These are phyloP conservation scores for Ophiostoma pallidulum DNA, from an alignment of 2,329 filamentous ascomycete species.

Conservation along the genomic window DNA sequence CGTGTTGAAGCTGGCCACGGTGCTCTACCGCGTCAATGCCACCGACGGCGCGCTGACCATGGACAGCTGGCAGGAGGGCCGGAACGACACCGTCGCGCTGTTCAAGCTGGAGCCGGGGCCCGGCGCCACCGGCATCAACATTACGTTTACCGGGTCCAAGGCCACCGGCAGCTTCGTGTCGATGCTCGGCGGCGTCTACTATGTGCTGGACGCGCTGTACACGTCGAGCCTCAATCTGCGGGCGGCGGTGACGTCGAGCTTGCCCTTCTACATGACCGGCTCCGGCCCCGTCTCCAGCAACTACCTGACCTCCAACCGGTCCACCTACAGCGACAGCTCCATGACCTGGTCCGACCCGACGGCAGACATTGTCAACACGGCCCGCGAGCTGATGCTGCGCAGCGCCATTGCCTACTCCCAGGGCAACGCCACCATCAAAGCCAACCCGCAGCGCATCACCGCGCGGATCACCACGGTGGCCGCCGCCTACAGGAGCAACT, in stretches of 20 bases:
- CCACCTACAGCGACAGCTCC: slow-evolving; percentile 6
- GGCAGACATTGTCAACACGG: slow-evolving; percentile 4
- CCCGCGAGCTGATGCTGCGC: slow-evolving; percentile 8
- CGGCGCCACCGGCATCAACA: not conserved
- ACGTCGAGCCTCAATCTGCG: not conserved
- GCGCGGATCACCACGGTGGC: not conserved
- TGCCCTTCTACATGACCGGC: not conserved
- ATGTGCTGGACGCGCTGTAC: not conserved
- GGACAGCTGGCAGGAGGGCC: not conserved
- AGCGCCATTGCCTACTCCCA: slow-evolving; percentile 1
- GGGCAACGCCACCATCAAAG: not conserved
- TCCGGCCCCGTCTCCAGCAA: not conserved
- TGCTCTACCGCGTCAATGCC: not conserved
- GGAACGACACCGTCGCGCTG: slow-evolving; percentile 5
- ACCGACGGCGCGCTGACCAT: not conserved
- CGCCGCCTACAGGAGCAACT: not conserved
- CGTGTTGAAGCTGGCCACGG: not conserved
- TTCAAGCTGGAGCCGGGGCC: not conserved
- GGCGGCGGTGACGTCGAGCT: not conserved
- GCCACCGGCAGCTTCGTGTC: not conserved
- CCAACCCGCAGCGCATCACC: not conserved
- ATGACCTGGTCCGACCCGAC: slow-evolving; percentile 8
- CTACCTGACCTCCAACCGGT: not conserved
- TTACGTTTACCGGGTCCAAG: not conserved
- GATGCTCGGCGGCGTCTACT: slow-evolving; percentile 1